Conservation (phyloP, 2,329 filamentous ascomycete species). For the Alternaria panax region DNA sequence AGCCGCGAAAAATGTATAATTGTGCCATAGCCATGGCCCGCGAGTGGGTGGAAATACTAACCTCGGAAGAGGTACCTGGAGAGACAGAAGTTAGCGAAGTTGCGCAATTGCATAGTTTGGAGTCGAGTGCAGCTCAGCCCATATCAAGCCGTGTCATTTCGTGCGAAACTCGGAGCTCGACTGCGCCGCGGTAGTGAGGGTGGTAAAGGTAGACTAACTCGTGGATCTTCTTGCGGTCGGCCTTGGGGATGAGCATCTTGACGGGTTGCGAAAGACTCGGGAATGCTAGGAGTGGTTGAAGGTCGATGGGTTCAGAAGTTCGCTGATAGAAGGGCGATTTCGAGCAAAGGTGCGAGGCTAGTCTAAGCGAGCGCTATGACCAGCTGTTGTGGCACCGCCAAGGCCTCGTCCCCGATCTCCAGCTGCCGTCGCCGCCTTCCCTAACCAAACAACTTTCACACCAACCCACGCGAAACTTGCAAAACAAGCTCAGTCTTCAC, state of each 20-base stretch:
- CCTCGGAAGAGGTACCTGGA: slow-evolving; percentile 53
- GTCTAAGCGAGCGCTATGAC: slow-evolving; percentile 24
- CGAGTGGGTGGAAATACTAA: slow-evolving; percentile 44
- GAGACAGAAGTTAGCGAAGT: slow-evolving; percentile 29
- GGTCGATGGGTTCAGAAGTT: slow-evolving; percentile 29
- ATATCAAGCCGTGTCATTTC: slow-evolving; percentile 40
- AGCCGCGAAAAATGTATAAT: slow-evolving; percentile 41
- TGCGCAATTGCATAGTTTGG: slow-evolving; percentile 18
- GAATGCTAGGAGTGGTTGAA: slow-evolving; percentile 30
- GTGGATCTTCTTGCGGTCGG: slow-evolving; percentile 99
- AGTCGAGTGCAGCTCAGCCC: slow-evolving; percentile 29
- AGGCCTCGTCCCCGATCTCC: slow-evolving; percentile 5
- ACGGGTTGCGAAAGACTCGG: slow-evolving; percentile 45
- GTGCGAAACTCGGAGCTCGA: slow-evolving; percentile 38
- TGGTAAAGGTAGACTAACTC: slow-evolving; percentile 76
- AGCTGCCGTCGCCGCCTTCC: not conserved
- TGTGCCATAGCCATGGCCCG: slow-evolving; percentile 51
- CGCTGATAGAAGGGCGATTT: slow-evolving; percentile 17
- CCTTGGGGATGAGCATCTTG: slow-evolving; percentile 94
- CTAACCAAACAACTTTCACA: slow-evolving; percentile 4
- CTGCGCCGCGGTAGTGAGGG: slow-evolving; percentile 26
- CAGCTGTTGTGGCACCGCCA: slow-evolving; percentile 6
- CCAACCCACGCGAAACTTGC: not conserved
- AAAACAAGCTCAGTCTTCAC: not conserved
- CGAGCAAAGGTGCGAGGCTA: slow-evolving; percentile 21